These are phyloP conservation scores for Endogone sp. DNA, from an alignment of 192 early-diverging fungal species.

Conservation along the genomic window DNA sequence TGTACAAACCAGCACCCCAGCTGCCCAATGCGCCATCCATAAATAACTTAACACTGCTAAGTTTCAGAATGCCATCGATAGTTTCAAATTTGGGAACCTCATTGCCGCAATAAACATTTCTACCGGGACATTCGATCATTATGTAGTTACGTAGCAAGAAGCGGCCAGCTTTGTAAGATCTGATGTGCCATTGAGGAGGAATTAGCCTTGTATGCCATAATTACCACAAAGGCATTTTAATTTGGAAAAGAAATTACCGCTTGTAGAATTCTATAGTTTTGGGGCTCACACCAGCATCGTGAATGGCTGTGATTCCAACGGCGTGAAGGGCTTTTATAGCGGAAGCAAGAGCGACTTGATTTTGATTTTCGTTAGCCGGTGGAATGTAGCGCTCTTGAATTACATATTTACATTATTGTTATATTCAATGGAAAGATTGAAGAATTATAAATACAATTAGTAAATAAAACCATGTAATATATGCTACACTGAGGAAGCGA, in stretches of 20 bases:
- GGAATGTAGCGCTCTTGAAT: conserved; percentile 9
- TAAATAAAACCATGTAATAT: not conserved
- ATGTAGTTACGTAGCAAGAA: conserved; percentile 30
- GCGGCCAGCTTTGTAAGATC: not conserved
- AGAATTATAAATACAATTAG: too few relatives aligned
- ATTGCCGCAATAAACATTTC: conserved; percentile 19
- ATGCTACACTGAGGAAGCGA: conserved; percentile 5
- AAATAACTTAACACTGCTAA: conserved; percentile 50
- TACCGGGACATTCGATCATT: conserved; percentile 27
- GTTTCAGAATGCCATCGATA: conserved; percentile 20
- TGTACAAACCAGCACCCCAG: conserved; percentile 48
- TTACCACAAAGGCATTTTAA: too few relatives aligned
- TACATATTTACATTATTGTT: too few relatives aligned
- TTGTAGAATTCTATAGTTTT: conserved; percentile 33
- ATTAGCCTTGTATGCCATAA: too few relatives aligned
- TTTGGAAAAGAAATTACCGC: conserved; percentile 13
- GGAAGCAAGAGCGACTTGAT: conserved; percentile 17
- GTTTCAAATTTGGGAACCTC: conserved; percentile 16
- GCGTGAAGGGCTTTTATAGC: conserved; percentile 31
- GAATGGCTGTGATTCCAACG: conserved; percentile 48
- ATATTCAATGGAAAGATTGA: too few relatives aligned
- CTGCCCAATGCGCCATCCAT: conserved; percentile 55
- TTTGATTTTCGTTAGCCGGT: conserved; percentile 2
- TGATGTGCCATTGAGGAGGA: not conserved
- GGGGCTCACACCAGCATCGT: conserved; percentile 45